phyloP scores from a whole-genome alignment of 768 basidiomycete species.

The Rubroboletus pulcherrimus region DNA sequence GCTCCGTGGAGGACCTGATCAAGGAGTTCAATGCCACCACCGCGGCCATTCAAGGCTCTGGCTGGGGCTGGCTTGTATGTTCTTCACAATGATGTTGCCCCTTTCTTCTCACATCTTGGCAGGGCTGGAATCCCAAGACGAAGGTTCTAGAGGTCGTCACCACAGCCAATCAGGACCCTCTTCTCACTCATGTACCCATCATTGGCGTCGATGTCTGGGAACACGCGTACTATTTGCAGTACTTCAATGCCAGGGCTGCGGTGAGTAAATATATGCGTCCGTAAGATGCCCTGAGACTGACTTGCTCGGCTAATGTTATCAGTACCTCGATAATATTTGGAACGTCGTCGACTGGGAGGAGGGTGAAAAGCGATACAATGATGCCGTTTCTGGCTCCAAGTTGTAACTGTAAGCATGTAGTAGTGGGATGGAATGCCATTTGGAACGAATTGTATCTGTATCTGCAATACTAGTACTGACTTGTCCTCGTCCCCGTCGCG shows the following conservation, averaged over 20 bases:
- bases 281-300: not conserved
- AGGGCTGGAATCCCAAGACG: constrained; percentile 72
- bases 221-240: constrained; percentile 96
- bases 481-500: not conserved
- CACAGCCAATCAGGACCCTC: constrained; percentile 94
- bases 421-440: not conserved
- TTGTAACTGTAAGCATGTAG: constrained; percentile 27
- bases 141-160: constrained; percentile 83
- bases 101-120: not conserved
- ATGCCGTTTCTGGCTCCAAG: constrained; percentile 37
- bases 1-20: constrained; percentile 66
- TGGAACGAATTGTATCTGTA: constrained; percentile 6
- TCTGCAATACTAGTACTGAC: not conserved
- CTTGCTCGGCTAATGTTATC: not conserved
- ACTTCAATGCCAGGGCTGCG: constrained; percentile 91
- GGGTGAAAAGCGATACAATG: constrained; percentile 62
- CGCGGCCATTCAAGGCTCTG: constrained; percentile 85
- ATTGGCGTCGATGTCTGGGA: constrained; percentile 96
- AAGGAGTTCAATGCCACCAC: constrained; percentile 84
- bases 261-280: constrained; percentile 44
- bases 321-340: constrained; percentile 81
- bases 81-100: not conserved
- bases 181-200: constrained; percentile 71
- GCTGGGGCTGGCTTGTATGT: constrained; percentile 96
- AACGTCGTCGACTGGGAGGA: constrained; percentile 69